phyloP scores from a whole-genome alignment of 352 stramenopile genomes.

The Phytophthora lateralis region DNA sequence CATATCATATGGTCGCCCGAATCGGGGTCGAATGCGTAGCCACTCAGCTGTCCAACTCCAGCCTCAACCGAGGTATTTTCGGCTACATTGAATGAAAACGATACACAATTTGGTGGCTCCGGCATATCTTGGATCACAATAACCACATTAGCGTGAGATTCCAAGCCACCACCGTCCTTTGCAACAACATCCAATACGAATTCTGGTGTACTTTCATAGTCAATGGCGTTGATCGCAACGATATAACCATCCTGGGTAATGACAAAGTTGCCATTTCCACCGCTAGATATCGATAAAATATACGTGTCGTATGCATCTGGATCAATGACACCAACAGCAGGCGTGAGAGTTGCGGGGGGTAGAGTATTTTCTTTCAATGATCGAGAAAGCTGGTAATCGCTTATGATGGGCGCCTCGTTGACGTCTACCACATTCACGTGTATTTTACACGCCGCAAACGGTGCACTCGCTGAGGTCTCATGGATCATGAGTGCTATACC shows the following conservation, averaged over 20 bases:
- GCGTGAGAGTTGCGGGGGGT: slow-evolving; percentile 35
- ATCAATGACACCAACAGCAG: slow-evolving; percentile 37
- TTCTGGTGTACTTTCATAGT: slow-evolving; percentile 42
- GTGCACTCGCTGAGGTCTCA: slow-evolving; percentile 14
- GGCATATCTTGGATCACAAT: slow-evolving; percentile 47
- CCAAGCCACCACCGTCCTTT: slow-evolving; percentile 45
- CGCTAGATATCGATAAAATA: slow-evolving; percentile 43
- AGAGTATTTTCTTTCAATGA: slow-evolving; percentile 49
- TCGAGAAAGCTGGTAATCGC: slow-evolving; percentile 22
- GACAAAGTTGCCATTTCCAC: slow-evolving; percentile 39
- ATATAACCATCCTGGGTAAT: slow-evolving; percentile 53
- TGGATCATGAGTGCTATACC: slow-evolving; percentile 32
- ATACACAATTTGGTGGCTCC: slow-evolving; percentile 45
- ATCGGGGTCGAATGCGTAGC: slow-evolving; percentile 19
- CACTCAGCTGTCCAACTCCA: slow-evolving; percentile 13
- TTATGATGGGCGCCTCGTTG: slow-evolving; percentile 54
- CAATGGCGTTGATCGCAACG: slow-evolving; percentile 37
- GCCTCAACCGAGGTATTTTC: slow-evolving; percentile 30
- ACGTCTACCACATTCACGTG: slow-evolving; percentile 50
- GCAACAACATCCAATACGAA: slow-evolving; percentile 52
- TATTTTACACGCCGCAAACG: slow-evolving; percentile 41
- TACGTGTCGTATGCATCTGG: slow-evolving; percentile 55
- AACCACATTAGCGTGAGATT: slow-evolving; percentile 26
- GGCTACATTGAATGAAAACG: slow-evolving; percentile 26
- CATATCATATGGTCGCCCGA: slow-evolving; percentile 17